phyloP scores from a whole-genome alignment of 306 rosid species.

The Quercus bicolor region DNA sequence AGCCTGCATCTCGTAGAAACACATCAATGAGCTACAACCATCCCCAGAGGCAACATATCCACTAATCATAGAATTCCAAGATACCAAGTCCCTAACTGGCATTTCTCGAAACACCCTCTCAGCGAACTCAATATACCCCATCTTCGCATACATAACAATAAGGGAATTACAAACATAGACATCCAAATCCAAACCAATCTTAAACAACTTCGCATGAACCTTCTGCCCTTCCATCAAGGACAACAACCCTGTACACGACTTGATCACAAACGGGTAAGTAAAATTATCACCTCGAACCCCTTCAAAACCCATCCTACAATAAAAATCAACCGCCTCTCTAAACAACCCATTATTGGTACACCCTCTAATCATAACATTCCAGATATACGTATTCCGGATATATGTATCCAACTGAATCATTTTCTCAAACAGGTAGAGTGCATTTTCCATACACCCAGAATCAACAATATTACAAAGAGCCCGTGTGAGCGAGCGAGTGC shows the following conservation, averaged over 20 bases:
- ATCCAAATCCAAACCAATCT: slow-evolving; percentile 46
- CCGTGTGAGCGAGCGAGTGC: slow-evolving; percentile 24
- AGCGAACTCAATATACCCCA: slow-evolving; percentile 34
- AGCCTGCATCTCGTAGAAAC: slow-evolving; percentile 42
- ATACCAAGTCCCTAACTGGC: slow-evolving; percentile 42
- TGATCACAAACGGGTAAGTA: slow-evolving; percentile 46
- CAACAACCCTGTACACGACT: slow-evolving; percentile 44
- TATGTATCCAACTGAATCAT: slow-evolving; percentile 32
- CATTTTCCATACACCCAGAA: slow-evolving; percentile 45
- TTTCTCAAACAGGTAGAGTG: slow-evolving; percentile 50
- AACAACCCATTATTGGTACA: slow-evolving; percentile 35
- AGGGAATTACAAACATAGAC: slow-evolving; percentile 45
- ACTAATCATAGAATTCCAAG: slow-evolving; percentile 55
- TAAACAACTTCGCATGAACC: slow-evolving; percentile 43
- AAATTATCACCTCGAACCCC: slow-evolving; percentile 42
- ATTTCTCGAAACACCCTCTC: slow-evolving; percentile 50
- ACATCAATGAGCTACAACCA: slow-evolving; percentile 27
- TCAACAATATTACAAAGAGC: slow-evolving; percentile 15
- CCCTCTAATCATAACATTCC: slow-evolving; percentile 54
- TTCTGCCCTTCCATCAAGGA: slow-evolving; percentile 26
- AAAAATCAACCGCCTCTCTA: slow-evolving; percentile 31
- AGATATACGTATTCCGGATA: slow-evolving; percentile 28
- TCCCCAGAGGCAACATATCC: slow-evolving; percentile 38
- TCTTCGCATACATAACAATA: slow-evolving; percentile 44
- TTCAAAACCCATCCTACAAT: slow-evolving; percentile 39